These are phyloP conservation scores for Garcia nutans DNA, from an alignment of 345 rosid species.

Conservation along the genomic window DNA sequence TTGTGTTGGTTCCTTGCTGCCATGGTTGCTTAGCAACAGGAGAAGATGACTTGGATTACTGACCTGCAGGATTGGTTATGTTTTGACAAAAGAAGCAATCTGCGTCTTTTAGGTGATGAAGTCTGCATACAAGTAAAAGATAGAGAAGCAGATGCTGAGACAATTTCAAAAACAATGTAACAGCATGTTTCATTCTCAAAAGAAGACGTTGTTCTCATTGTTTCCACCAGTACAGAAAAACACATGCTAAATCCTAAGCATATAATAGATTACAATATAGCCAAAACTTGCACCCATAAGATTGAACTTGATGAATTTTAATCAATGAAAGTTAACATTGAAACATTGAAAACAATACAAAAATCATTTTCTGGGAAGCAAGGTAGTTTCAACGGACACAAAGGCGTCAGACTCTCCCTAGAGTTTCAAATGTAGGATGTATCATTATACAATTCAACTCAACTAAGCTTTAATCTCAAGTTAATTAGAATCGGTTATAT, in stretches of 20 bases:
- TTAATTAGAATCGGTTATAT: too few relatives aligned
- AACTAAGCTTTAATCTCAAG: too few relatives aligned
- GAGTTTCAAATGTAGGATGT: neutral
- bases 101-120: neutral
- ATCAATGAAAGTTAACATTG: neutral
- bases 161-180: too few relatives aligned
- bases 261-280: neutral
- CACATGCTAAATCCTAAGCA: neutral
- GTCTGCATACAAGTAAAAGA: neutral
- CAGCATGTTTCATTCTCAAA: neutral
- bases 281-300: neutral
- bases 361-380: neutral
- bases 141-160: neutral
- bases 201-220: neutral
- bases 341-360: neutral
- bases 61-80: neutral
- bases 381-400: too few relatives aligned
- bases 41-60: neutral
- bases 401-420: too few relatives aligned
- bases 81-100: neutral
- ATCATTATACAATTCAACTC: too few relatives aligned
- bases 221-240: neutral
- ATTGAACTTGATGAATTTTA: neutral
- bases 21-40: neutral
- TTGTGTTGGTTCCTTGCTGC: neutral